A percentile compares a stretch with the other conserved stretches of the same genome.
Conservation (phyloP, 2,329 filamentous ascomycete species). For the Nemania diffusa region DNA sequence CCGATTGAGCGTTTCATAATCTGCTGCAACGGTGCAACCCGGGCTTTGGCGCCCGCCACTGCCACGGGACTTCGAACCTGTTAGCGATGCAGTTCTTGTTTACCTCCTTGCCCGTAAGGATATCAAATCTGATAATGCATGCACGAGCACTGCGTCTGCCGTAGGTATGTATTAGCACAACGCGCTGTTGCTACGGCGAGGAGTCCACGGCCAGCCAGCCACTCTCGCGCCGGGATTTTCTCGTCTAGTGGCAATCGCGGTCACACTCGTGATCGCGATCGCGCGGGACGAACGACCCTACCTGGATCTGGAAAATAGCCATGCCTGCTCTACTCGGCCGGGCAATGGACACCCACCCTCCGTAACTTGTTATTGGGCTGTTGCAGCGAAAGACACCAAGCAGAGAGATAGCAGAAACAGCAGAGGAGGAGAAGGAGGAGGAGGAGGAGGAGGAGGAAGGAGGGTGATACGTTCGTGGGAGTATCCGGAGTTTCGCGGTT, state of each 20-base stretch:
- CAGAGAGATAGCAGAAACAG: too few relatives aligned
- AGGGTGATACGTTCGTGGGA: neutral
- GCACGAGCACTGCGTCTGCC: slow-evolving; percentile 22
- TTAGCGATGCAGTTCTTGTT: slow-evolving; percentile 24
- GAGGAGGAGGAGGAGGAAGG: neutral
- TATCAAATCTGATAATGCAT: slow-evolving; percentile 24
- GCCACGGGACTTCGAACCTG: slow-evolving; percentile 20
- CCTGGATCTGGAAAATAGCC: slow-evolving; percentile 9
- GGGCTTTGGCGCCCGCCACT: slow-evolving; percentile 21
- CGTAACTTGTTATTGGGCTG: neutral
- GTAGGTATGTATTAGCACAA: slow-evolving; percentile 8
- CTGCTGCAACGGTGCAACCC: slow-evolving; percentile 25
- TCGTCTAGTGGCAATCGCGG: slow-evolving; percentile 23
- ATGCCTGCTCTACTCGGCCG: slow-evolving; percentile 13
- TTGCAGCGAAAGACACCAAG: too few relatives aligned
- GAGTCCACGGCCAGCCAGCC: too few relatives aligned
- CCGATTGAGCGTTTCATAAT: slow-evolving; percentile 14
- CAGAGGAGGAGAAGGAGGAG: neutral
- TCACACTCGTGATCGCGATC: slow-evolving; percentile 17
- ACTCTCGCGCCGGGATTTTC: slow-evolving; percentile 11
- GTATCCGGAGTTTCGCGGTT: slow-evolving; percentile 15
- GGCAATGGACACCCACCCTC: slow-evolving; percentile 15
- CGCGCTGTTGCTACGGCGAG: too few relatives aligned
- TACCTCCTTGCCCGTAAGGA: slow-evolving; percentile 10
- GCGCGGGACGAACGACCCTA: neutral